phyloP scores from a whole-genome alignment of 2,329 filamentous ascomycete genomes.

The Penicillium sp. region DNA sequence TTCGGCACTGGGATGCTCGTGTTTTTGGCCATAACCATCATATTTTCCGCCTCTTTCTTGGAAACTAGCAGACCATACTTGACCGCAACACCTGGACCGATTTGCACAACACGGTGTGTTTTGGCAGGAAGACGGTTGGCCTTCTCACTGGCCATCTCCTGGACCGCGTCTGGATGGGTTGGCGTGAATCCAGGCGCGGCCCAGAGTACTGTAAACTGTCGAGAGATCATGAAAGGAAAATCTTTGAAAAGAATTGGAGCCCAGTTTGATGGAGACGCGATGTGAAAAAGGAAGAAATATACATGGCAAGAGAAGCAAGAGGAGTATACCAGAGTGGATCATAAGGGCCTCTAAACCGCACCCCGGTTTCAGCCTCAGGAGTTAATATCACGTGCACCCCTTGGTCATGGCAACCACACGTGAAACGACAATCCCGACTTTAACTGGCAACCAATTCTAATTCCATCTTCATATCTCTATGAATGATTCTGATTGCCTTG shows the following conservation, averaged over 20 bases:
- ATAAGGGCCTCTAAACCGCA: not conserved
- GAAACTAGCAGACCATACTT: not conserved
- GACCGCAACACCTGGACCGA: not conserved
- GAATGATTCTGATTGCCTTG: not conserved
- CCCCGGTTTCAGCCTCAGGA: not conserved
- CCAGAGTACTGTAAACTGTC: not conserved
- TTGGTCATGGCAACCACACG: not conserved
- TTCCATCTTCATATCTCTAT: not conserved
- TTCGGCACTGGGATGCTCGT: not conserved
- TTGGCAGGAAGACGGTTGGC: not conserved
- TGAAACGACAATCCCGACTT: not conserved
- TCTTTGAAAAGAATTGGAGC: not conserved
- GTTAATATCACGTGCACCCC: not conserved
- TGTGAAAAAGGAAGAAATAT: not conserved
- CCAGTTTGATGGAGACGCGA: not conserved
- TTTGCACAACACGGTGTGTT: not conserved
- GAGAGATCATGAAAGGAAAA: not conserved
- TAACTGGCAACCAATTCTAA: not conserved
- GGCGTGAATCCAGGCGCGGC: not conserved
- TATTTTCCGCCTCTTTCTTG: not conserved
- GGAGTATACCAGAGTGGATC: not conserved
- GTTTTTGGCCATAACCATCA: not conserved
- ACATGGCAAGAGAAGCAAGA: not conserved
- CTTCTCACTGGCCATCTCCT: not conserved
- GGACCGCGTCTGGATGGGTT: not conserved